Evolutionary conservation across 2,329 filamentous ascomycete genomes (phyloP), one percentile per base, ranked within the genome.

Genomic region (Verticillium alfalfae): DNA sequence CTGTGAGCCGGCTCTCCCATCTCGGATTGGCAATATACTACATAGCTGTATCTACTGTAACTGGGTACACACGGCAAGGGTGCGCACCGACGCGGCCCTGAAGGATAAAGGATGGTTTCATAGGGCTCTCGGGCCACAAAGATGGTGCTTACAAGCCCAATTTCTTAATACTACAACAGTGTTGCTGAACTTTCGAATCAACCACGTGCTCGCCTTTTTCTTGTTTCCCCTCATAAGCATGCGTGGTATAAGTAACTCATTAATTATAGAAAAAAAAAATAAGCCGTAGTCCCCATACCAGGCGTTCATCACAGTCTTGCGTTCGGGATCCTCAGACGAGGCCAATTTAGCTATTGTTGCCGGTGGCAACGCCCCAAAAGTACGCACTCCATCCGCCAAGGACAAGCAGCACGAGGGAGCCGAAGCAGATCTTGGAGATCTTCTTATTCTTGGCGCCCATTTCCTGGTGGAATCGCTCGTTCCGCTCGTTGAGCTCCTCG

Each of bases 361-460:
- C 81, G 0, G 82, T 87, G 4, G 80, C 81, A 2, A 83, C 78
- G 8, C 85, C 84, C 84, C 84, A 88, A 63, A 88, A 85, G 68
- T 86, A 88, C 0, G 82, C 84, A 9, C 67, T 71, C 81, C 83
- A 85, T 2, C 75, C 75, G 0, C 85, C 84, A 10, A 84, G 37
- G 0, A 83, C 76, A 49, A 87, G 65, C 3, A 81, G 26, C 0
- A 81, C 66, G 1, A 85, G 66, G 0, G 71, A 69, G 1, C 65
- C 69, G 59, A 86, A 83, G 61, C 79, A 80, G 9, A 67, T 62
- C 39, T 77, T 64, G 13, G 77, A 81, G 12, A 82, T 72, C 59
- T 65, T 68, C 59, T 68, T 73, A 56, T 81, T 84, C 59, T 75
- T 72, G 1, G 64, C 64, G 2, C 69, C 71, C 45, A 52, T 52